phyloP scores from a whole-genome alignment of 2,329 filamentous ascomycete species.

The Setomelanomma holmii region DNA sequence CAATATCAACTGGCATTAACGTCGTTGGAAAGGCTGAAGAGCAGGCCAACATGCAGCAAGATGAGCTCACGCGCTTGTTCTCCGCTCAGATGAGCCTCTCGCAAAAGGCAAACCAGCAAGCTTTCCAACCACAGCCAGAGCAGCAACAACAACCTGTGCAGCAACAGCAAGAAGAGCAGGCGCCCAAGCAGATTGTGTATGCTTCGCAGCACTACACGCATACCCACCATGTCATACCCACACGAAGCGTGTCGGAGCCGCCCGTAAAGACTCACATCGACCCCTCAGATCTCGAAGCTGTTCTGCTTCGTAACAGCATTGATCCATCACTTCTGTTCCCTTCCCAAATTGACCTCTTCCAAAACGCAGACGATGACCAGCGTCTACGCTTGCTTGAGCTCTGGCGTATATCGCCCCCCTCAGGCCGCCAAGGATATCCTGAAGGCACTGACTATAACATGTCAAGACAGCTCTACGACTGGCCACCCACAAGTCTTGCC shows the following conservation, averaged over 20 bases:
- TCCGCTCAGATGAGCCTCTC: constrained; percentile 74
- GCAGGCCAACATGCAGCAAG: constrained; percentile 66
- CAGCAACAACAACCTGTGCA: constrained; percentile 18
- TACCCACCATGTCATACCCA: constrained; percentile 68
- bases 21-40: constrained; percentile 40
- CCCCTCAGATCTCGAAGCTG: constrained; percentile 58
- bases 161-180: constrained; percentile 25
- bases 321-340: constrained; percentile 73
- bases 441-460: constrained; percentile 54
- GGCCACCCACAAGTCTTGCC: constrained; percentile 62
- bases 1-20: constrained; percentile 53
- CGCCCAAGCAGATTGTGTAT: constrained; percentile 67
- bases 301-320: constrained; percentile 72
- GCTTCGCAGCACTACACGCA: constrained; percentile 86
- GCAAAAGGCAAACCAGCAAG: constrained; percentile 38
- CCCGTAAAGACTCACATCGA: constrained; percentile 44
- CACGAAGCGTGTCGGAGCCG: constrained; percentile 32
- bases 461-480: constrained; percentile 55
- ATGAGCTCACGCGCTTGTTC: constrained; percentile 84
- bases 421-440: constrained; percentile 42
- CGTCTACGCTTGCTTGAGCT: constrained; percentile 79
- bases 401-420: constrained; percentile 80
- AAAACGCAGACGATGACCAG: constrained; percentile 74
- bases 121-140: constrained; percentile 51
- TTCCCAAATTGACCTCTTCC: constrained; percentile 80